Conservation (phyloP, 176 grass and related monocot species). For the Avena eriantha region DNA sequence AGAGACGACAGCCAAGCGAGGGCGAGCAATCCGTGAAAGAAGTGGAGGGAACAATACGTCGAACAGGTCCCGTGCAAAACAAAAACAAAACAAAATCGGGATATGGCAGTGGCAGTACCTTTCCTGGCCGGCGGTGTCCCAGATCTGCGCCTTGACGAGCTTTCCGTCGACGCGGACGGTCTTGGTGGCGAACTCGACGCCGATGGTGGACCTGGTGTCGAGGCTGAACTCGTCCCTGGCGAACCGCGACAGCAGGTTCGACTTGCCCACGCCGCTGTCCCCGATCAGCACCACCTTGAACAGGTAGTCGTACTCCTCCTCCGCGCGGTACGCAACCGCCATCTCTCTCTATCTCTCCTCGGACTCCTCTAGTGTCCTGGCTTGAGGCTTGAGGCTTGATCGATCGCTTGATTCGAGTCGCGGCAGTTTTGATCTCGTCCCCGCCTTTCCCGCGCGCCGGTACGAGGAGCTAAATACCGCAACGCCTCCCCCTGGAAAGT, state of each 20-base stretch:
- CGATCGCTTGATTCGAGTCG: background rate
- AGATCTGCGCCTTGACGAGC: constrained; percentile 88
- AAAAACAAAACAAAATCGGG: background rate
- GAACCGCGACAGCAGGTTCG: constrained; percentile 77
- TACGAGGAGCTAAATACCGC: constrained; percentile 28
- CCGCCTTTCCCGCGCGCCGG: constrained; percentile 27
- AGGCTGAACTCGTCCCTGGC: constrained; percentile 84
- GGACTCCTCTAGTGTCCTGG: background rate
- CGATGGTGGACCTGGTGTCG: constrained; percentile 82
- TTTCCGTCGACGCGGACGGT: constrained; percentile 67
- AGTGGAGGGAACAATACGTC: background rate
- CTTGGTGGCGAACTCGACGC: constrained; percentile 84
- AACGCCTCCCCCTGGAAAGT: background rate
- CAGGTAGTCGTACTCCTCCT: too few species aligned
- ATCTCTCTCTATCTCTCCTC: background rate
- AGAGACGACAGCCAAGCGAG: background rate
- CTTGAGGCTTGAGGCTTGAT: background rate
- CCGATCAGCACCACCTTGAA: too few species aligned
- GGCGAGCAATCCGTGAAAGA: background rate
- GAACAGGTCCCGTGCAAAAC: background rate
- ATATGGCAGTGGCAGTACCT: constrained; percentile 35
- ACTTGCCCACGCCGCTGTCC: constrained; percentile 62
- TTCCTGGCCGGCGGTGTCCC: constrained; percentile 84
- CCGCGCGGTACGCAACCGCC: too few species aligned
- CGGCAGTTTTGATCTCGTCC: background rate